A percentile compares a stretch with the other conserved stretches of the same genome.
These are phyloP conservation scores for Cladosporium velox DNA, from an alignment of 2,329 filamentous ascomycete genomes.

Conservation along the genomic window DNA sequence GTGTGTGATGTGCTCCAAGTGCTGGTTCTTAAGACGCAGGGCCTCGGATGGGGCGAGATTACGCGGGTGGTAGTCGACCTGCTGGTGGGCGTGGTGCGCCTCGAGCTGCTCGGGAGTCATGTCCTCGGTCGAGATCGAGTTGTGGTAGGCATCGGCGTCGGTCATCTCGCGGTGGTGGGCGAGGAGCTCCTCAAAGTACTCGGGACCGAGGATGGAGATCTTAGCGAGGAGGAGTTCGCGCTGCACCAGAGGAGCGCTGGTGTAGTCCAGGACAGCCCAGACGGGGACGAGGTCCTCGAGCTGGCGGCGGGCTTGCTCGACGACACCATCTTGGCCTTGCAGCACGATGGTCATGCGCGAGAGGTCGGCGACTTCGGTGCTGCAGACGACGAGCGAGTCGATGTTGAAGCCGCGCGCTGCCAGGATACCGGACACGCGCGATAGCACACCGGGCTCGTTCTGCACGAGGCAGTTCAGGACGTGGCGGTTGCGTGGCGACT, in stretches of 20 bases:
- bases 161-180: slow-evolving; percentile 93
- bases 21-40: slow-evolving; percentile 93
- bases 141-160: slow-evolving; percentile 44
- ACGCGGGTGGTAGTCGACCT: slow-evolving; percentile 81
- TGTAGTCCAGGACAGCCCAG: slow-evolving; percentile 98
- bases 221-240: slow-evolving; percentile 93
- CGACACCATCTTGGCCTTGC: slow-evolving; percentile 91
- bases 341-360: slow-evolving; percentile 99
- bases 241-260: slow-evolving; percentile 86
- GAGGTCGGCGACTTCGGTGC: slow-evolving; percentile 93
- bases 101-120: slow-evolving; percentile 31
- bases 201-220: slow-evolving; percentile 92
- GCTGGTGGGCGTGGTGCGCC: slow-evolving; percentile 22
- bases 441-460: slow-evolving; percentile 97
- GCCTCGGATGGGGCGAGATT: slow-evolving; percentile 85
- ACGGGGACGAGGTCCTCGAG: slow-evolving; percentile 96
- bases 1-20: slow-evolving; percentile 93
- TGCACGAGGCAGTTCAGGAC: slow-evolving; percentile 98
- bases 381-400: slow-evolving; percentile 95
- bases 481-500: slow-evolving; percentile 85
- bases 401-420: slow-evolving; percentile 98
- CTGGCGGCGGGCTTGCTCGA: slow-evolving; percentile 94
- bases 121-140: slow-evolving; percentile 25
- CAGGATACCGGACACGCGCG: slow-evolving; percentile 92
- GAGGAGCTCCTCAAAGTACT: slow-evolving; percentile 97